These are phyloP conservation scores for Fusarium fujikuroi DNA, from an alignment of 2,329 filamentous ascomycete genomes.

Conservation along the genomic window DNA sequence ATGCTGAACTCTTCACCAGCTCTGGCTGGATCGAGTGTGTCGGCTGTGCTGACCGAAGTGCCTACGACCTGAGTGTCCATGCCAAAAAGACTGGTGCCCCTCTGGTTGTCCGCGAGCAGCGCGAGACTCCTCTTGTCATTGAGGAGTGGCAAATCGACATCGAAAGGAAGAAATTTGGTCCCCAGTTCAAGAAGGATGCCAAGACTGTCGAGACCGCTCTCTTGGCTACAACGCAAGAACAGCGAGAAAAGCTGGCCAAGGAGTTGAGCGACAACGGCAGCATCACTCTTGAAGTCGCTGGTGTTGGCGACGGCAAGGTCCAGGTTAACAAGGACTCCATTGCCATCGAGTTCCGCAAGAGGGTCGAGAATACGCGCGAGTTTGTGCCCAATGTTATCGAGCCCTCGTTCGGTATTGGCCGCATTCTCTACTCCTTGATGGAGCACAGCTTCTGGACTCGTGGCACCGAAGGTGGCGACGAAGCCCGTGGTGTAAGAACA, in stretches of 20 bases:
- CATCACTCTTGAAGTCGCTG: conserved; percentile 79
- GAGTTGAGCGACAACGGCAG: conserved; percentile 79
- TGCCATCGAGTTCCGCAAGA: conserved; percentile 83
- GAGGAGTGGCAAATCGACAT: conserved; percentile 91
- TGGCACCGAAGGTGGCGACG: conserved; percentile 67
- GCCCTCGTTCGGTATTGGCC: conserved; percentile 95
- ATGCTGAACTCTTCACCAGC: conserved; percentile 89
- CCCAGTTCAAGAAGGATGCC: conserved; percentile 93
- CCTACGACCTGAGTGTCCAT: conserved; percentile 93
- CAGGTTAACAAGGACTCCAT: conserved; percentile 83
- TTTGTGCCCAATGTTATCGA: conserved; percentile 97
- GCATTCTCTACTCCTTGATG: conserved; percentile 91
- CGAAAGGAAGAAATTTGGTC: conserved; percentile 96
- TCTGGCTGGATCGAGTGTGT: conserved; percentile 99
- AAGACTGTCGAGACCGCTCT: conserved; percentile 86
- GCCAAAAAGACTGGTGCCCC: conserved; percentile 91
- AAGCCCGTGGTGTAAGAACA: conserved; percentile 87
- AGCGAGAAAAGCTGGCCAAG: conserved; percentile 82
- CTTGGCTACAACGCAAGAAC: conserved; percentile 78
- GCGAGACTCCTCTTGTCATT: conserved; percentile 79
- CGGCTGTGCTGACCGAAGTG: conserved; percentile 93
- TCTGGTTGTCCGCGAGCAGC: conserved; percentile 83
- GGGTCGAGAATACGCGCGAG: conserved; percentile 85
- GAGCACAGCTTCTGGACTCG: conserved; percentile 98
- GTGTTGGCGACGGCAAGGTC: conserved; percentile 75